Base-by-base conservation (phyloP, 2,329 filamentous ascomycete genomes). In the Colletotrichum tamarilloi region DNA sequence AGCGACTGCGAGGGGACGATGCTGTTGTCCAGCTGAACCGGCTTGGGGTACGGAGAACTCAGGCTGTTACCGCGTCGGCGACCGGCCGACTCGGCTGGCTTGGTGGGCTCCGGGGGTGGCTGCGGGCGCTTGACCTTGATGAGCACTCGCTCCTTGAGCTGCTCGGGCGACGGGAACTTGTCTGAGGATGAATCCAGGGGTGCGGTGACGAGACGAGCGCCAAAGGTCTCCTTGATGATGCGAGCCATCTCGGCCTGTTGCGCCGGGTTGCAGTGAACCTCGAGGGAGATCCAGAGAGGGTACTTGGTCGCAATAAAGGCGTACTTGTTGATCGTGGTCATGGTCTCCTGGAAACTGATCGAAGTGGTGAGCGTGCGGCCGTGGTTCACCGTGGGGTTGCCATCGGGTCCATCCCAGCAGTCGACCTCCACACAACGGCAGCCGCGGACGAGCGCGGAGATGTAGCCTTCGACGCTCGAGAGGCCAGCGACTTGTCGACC, bases 401-500 rank as follows among this genome's bases (percentile, higher is more conserved):
- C 95, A 80, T 98, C 93, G 65, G 90, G 89, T 19, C 97, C 97
- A 82, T 99, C 95, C 97, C 97, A 99, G 83, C 96, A 98, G 83
- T 99, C 97, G 65, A 99, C 95, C 84, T 99, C 97, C 58, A 99
- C 92, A 81, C 97, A 98, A 62, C 97, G 93, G 81, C 97, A 99
- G 9, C 95, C 95, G 73, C 94, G 93, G 75, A 94, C 92, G 7
- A 99, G 88, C 3, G 95, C 94, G 9, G 92, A 92, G 77, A 98
- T 97, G 84, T 99, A 99, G 56, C 95, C 95, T 82, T 99, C 97
- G 2, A 97, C 94, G 79, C 95, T 98, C 2, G 97, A 98, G 57
- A 94, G 90, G 32, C 96, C 96, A 12, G 92, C 93, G 2, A 98
- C 92, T 81, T 99, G 97, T 67, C 95, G 92, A 16, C 97, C 97